Evolutionary conservation across 2,329 filamentous ascomycete genomes (phyloP).

Genomic region (Lasiodiplodia hormozganensis): DNA sequence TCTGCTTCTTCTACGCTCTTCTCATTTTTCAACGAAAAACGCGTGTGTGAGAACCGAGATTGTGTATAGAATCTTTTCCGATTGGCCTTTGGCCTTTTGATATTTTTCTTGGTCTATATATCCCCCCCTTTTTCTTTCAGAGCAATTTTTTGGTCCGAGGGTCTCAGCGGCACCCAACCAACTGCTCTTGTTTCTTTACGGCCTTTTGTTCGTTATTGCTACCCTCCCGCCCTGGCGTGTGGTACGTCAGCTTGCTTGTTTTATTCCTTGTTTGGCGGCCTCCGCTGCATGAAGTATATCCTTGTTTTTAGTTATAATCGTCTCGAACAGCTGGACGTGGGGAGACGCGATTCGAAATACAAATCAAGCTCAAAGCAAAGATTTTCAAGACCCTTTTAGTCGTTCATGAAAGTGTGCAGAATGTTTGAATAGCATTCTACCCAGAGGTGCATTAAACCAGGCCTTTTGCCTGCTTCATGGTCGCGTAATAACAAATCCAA

Average conservation of each 20-base stretch:
- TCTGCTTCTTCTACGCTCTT: background rate
- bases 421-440: background rate
- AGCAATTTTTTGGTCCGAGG: background rate
- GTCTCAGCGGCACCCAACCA: background rate
- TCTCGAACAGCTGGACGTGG: background rate
- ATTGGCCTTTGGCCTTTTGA: too few species aligned
- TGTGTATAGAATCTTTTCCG: constrained; percentile 23
- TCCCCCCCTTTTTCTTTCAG: background rate
- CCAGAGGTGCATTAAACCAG: background rate
- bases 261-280: background rate
- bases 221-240: background rate
- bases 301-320: background rate
- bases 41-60: constrained; percentile 9
- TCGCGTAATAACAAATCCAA: too few species aligned
- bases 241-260: background rate
- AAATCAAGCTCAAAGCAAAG: background rate
- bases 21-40: background rate
- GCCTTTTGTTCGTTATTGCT: background rate
- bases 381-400: background rate
- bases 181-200: background rate
- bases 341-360: background rate
- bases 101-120: constrained; percentile 7
- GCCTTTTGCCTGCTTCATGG: too few species aligned
- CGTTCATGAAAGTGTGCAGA: background rate
- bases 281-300: background rate